Conservation (phyloP, 768 basidiomycete species). For the Boletus vermiculosoides region DNA sequence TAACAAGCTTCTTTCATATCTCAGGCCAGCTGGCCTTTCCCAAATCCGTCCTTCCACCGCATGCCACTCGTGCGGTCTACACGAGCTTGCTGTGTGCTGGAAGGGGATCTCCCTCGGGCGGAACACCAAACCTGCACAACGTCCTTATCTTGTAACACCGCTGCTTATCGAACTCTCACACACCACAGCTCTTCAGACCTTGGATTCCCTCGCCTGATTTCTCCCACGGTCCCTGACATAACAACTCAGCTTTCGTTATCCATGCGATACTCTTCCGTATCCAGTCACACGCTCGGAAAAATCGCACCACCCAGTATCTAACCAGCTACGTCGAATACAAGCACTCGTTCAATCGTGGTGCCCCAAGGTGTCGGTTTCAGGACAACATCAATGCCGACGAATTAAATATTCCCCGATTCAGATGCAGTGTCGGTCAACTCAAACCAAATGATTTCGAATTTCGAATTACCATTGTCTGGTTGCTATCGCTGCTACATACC, state of each 20-base stretch:
- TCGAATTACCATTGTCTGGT: neutral
- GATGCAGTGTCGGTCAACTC: neutral
- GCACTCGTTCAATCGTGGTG: neutral
- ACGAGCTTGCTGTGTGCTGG: neutral
- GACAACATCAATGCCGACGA: neutral
- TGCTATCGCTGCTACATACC: neutral
- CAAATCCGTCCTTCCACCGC: conserved; percentile 3
- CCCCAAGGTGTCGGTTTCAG: neutral
- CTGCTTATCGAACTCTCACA: conserved; percentile 6
- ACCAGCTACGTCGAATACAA: neutral
- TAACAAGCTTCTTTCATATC: neutral
- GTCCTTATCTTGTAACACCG: conserved; percentile 5
- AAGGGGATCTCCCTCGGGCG: neutral
- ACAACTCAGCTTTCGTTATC: neutral
- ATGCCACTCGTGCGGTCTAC: neutral
- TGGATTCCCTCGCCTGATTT: neutral
- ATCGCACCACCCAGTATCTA: neutral
- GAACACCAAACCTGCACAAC: neutral
- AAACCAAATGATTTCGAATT: neutral
- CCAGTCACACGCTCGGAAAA: neutral
- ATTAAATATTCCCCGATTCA: neutral
- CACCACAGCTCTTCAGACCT: neutral
- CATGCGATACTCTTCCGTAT: no score
- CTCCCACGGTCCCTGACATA: neutral
- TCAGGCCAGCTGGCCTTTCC: neutral